Base-by-base conservation (phyloP, 768 basidiomycete species). In the Porphyrellus cyaneotinctus region DNA sequence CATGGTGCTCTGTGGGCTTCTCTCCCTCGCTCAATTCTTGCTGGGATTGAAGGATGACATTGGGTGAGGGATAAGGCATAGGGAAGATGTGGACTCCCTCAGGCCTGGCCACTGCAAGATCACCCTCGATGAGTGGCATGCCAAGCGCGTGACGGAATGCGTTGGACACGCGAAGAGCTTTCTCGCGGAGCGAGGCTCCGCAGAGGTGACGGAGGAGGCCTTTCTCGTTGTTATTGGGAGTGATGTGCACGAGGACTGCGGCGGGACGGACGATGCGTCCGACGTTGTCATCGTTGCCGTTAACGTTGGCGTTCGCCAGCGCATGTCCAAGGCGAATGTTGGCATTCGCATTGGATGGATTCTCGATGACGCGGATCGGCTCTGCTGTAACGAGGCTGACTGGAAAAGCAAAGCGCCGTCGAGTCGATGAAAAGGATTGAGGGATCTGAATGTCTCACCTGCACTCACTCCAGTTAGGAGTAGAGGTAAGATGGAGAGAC, bases 111-210 rank as follows among this genome's bases (percentile, higher is more conserved):
- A 32, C 41, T 28, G 45, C 42, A n/a, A 28, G 36, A 22, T 51
- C 33, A 23, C 45, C 45, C 35, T 78, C 74, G 63, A 80, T 78
- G 53, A 71, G 69, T 10, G 80, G 74, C 56, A 84, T 62, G 18
- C 84, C 84, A 33, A 88, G 67, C 2, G 76, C 75, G 52, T 79
- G 69, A 39, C 81, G 73, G 73, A 88, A 75, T 24, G 73, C 59
- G 57, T 84, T 82, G 46, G 80, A 77, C 36, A 84, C 53, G 53
- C 75, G 70, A 49, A 80, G 58, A 24, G 77, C 75, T 61, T 84
- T 84, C 62, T 75, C 65, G 55, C 70, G 73, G 64, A 80, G 57
- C 35, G 70, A 70, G 41, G 61, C 57, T 49, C 69, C 69, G 41
- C 73, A 71, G 15, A 59, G 51, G 53, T 71, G 73, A 43, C 32